Evolutionary conservation across 768 basidiomycete genomes (phyloP).

Genomic region (Boletus pseudopeckii): DNA sequence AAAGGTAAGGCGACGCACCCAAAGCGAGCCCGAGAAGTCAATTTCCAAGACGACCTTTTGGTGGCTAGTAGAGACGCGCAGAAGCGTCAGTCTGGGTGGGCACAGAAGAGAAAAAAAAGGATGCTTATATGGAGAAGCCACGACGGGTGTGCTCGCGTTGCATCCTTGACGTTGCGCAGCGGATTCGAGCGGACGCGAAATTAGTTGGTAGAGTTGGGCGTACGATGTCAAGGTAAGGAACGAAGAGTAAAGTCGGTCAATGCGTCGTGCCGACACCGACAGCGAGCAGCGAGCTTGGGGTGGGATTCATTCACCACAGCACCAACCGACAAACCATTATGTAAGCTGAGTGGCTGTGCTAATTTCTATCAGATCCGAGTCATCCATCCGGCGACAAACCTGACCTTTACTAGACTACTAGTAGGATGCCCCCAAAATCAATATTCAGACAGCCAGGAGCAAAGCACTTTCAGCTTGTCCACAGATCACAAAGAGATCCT

Average conservation of each 20-base stretch:
- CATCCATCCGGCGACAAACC: background rate
- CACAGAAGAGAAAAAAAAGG: constrained; percentile 25
- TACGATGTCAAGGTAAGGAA: constrained; percentile 1
- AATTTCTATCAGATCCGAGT: background rate
- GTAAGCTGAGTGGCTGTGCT: constrained; percentile 21
- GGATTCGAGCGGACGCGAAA: background rate
- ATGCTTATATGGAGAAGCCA: constrained; percentile 88
- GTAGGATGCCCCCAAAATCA: constrained; percentile 72
- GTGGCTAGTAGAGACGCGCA: constrained; percentile 76
- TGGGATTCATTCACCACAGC: constrained; percentile 27
- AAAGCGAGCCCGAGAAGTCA: constrained; percentile 83
- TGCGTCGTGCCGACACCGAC: constrained; percentile 18
- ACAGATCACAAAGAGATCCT: constrained; percentile 93
- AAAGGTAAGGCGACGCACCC: constrained; percentile 50
- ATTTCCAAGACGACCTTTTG: constrained; percentile 95
- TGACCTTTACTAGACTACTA: too few species aligned
- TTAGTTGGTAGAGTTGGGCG: background rate
- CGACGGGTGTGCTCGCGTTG: constrained; percentile 77
- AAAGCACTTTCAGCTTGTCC: constrained; percentile 94
- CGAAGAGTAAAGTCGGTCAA: constrained; percentile 5
- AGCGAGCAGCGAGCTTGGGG: constrained; percentile 17
- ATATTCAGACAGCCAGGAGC: constrained; percentile 88
- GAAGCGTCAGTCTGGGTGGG: constrained; percentile 42
- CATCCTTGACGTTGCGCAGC: constrained; percentile 36
- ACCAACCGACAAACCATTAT: constrained; percentile 29